Conservation (phyloP, 2,329 filamentous ascomycete species). For the Diaporthe citri region DNA sequence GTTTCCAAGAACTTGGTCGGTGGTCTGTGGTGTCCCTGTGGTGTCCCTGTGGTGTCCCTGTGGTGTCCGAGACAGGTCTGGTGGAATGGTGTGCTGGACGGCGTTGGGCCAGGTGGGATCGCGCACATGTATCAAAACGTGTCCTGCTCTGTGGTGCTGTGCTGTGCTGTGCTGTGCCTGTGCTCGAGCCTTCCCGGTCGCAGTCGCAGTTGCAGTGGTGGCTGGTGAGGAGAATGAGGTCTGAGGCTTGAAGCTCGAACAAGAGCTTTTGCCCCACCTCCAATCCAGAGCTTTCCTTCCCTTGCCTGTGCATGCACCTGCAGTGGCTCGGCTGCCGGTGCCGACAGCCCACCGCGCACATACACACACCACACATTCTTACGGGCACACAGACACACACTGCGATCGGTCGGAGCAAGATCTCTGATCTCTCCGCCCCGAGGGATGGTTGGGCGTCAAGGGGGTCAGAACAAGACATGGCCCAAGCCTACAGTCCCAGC, state of each 20-base stretch:
- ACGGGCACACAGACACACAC: constrained; percentile 14
- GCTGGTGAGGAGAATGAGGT: not conserved
- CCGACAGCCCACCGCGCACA: constrained; percentile 13
- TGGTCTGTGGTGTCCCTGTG: constrained; percentile 13
- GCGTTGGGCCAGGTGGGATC: not conserved
- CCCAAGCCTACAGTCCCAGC: not conserved
- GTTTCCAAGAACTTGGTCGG: constrained; percentile 26
- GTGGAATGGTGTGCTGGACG: constrained; percentile 1
- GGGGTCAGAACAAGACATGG: not conserved
- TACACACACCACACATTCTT: constrained; percentile 2
- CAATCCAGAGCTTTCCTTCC: not conserved
- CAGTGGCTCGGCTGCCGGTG: constrained; percentile 24
- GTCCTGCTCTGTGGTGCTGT: not conserved
- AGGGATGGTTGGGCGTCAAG: not conserved
- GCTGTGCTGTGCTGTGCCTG: not conserved
- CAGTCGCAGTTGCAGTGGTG: not conserved
- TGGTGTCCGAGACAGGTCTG: constrained; percentile 23
- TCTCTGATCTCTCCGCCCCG: constrained; percentile 2
- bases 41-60: too few relatives aligned
- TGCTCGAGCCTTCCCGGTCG: not conserved
- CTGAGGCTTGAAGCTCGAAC: not conserved
- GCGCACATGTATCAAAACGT: constrained; percentile 1
- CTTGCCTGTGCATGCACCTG: not conserved
- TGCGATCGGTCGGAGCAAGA: constrained; percentile 17
- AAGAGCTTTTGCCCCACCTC: not conserved